Evolutionary conservation across 2,329 filamentous ascomycete species (phyloP), one percentile per base, ranked within the genome.

Genomic region (Paecilomyces sp.): DNA sequence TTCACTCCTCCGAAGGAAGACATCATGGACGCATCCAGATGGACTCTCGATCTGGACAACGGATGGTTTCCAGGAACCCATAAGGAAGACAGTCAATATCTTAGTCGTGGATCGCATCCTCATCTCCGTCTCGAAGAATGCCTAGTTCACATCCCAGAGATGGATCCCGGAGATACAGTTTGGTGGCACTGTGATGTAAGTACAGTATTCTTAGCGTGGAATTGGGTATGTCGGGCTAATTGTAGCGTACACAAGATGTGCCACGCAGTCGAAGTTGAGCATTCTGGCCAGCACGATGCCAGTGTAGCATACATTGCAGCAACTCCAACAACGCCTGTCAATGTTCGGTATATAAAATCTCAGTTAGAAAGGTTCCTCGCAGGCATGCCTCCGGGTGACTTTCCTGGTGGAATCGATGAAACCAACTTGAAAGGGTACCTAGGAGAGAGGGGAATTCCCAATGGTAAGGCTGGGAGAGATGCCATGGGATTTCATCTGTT

Each of bases 351-450:
- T 52, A 58, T 47, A 80, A 84, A 64, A 82, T 78, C 77, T 71
- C 78, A 13, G 77, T 79, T 70, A 74, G 79, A 25, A 79, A 81
- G 30, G 72, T 82, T 3, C 79, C 79, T 4, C 79, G 82, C 65
- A 75, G 81, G 52, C 74, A 81, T 70, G 78, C 83, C 61, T 81
- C 84, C 61, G 74, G 67, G 56, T 61, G 68, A 62, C 55, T 71
- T 60, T 7, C 58, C 58, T 12, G 58, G 56, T n/a, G 56, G 58
- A 15, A 41, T 55, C 5, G 51, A 57, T 50, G 58, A 60, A 33
- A 60, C 55, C 12, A 36, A 58, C 15, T 57, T 57, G 52, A 28
- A 22, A 25, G 56, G 34, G 6, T 47, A 47, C n/a, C 15, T 47
- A 3, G 41, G 41, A 18, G 41, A 47, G 8, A 47, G 41, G 15